These are phyloP conservation scores for Trametes pubescens DNA, from an alignment of 1,284 basidiomycete genomes.

Conservation along the genomic window DNA sequence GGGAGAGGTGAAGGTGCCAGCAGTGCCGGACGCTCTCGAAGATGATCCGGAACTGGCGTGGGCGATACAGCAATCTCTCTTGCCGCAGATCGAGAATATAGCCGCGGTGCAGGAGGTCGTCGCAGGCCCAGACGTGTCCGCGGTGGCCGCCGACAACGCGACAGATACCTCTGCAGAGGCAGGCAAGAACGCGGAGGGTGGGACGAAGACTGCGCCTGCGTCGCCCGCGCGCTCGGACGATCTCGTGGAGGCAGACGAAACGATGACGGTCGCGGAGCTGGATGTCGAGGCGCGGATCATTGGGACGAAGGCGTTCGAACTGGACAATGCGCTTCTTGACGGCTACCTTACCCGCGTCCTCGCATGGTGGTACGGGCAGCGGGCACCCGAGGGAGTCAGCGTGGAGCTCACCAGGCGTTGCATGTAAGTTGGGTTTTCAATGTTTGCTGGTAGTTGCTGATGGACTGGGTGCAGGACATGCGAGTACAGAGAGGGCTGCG, in stretches of 20 bases:
- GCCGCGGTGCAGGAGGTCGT: slow-evolving; percentile 15
- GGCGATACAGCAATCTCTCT: slow-evolving; percentile 49
- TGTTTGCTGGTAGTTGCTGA: not conserved
- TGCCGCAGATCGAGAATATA: slow-evolving; percentile 15
- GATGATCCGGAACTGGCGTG: slow-evolving; percentile 47
- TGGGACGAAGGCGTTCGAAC: slow-evolving; percentile 68
- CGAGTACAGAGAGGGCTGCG: slow-evolving; percentile 81
- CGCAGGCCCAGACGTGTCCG: not conserved
- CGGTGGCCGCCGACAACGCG: not conserved
- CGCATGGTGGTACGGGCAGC: slow-evolving; percentile 78
- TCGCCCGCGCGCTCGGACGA: slow-evolving; percentile 18
- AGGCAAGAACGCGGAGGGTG: not conserved
- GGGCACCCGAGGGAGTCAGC: slow-evolving; percentile 74
- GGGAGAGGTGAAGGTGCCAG: slow-evolving; percentile 2
- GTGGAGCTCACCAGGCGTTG: slow-evolving; percentile 71
- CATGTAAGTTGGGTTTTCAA: slow-evolving; percentile 55
- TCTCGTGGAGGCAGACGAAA: slow-evolving; percentile 20
- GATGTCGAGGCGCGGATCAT: slow-evolving; percentile 56
- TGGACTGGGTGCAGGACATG: slow-evolving; percentile 62
- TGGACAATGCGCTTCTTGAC: slow-evolving; percentile 66
- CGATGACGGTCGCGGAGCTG: slow-evolving; percentile 28
- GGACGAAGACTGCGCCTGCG: slow-evolving; percentile 16
- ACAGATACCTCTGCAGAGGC: not conserved
- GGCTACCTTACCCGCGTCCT: slow-evolving; percentile 64
- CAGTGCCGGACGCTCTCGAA: slow-evolving; percentile 23